These are phyloP conservation scores for Colletotrichum karsti DNA, from an alignment of 2,329 filamentous ascomycete genomes.

Conservation along the genomic window DNA sequence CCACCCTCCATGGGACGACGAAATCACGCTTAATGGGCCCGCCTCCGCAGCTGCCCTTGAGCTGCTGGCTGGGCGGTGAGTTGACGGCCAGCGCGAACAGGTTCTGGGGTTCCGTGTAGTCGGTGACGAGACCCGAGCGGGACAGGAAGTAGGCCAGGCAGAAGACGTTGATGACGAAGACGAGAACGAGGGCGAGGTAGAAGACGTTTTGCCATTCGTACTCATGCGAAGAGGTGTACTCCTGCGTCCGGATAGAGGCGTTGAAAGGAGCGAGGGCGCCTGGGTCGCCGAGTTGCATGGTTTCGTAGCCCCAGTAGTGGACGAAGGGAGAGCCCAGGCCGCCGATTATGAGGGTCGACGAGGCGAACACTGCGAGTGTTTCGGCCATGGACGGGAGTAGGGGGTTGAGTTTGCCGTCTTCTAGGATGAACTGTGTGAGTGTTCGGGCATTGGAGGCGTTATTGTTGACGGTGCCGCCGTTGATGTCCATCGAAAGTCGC, in stretches of 20 bases:
- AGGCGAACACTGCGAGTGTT: constrained; percentile 74
- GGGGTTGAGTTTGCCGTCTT: constrained; percentile 49
- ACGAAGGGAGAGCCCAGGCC: constrained; percentile 68
- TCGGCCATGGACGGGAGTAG: constrained; percentile 75
- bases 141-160: constrained; percentile 70
- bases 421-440: constrained; percentile 62
- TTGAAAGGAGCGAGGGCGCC: constrained; percentile 67
- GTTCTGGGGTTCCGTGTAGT: constrained; percentile 82
- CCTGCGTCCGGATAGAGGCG: constrained; percentile 68
- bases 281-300: constrained; percentile 48
- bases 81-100: constrained; percentile 78
- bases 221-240: constrained; percentile 75
- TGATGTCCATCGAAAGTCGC: constrained; percentile 63
- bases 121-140: constrained; percentile 71
- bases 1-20: constrained; percentile 51
- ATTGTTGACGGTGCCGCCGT: constrained; percentile 60
- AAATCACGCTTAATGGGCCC: constrained; percentile 45
- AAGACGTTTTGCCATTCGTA: constrained; percentile 71
- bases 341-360: constrained; percentile 71
- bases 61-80: constrained; percentile 45
- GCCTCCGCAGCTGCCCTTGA: constrained; percentile 48
- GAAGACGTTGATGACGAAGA: constrained; percentile 73
- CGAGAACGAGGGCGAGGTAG: constrained; percentile 70
- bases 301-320: constrained; percentile 60
- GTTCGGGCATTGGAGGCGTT: constrained; percentile 68